Evolutionary conservation across 1,139 yeast species (phyloP), one percentile per base, ranked within the genome.

Genomic region (Suhomyces taliae): DNA sequence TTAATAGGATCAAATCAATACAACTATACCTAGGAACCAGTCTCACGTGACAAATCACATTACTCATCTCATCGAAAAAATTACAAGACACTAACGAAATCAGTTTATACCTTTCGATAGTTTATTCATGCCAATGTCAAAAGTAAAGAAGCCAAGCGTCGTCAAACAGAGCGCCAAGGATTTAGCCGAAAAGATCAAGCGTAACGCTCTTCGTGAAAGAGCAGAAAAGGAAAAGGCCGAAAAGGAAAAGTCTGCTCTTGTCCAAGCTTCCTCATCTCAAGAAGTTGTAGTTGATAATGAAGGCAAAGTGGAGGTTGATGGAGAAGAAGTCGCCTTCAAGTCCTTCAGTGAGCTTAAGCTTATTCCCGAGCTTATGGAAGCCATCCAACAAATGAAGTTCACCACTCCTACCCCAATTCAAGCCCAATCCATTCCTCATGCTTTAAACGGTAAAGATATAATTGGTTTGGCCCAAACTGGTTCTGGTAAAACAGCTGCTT

Each of bases 351-450:
- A 82, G 41, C 69, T 87, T 43, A 76, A 84, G 31, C 72, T 95
- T 37, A 84, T 90, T 37, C 95, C 91, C 1, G 97, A 89, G 56
- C 76, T 90, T 41, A 66, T 90, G 24, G 95, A 90, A 56, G 85
- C 97, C 0, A 83, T 95, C 54, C 82, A 83, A 48, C 76, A 72
- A 40, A 67, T 87, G 73, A 83, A 85, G 52, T 87, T 70, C 60
- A 67, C 81, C 26, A 79, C 75, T 52, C 93, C 93, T 39, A 90
- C 98, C 0, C 97, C 98, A 10, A 93, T 93, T 61, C 99, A 93
- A 67, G 79, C 87, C 6, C 91, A 88, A 65, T 81, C 97, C 8
- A 87, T 95, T 50, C 99, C 99, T 0, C 88, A 87, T 56, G 97
- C 97, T 5, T 71, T 93, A 26, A 83, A 85, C 55, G 97, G 97